Conservation (phyloP, 345 rosid species). For the Noccaea caerulescens region DNA sequence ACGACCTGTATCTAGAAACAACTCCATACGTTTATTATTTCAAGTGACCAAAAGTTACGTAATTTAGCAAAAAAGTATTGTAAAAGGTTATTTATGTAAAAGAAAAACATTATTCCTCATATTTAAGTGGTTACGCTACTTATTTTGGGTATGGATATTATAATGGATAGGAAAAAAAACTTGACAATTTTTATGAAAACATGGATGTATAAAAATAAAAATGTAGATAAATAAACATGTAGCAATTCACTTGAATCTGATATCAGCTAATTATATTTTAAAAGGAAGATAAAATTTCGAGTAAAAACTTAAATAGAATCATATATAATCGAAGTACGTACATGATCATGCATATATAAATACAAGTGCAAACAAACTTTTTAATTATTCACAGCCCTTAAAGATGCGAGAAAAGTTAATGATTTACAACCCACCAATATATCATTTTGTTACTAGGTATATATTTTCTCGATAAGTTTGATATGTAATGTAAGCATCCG, state of each 20-base stretch:
- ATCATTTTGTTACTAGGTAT: neutral
- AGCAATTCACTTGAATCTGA: conserved; percentile 6
- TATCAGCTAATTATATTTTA: conserved; percentile 5
- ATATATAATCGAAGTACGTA: neutral
- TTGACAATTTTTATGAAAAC: neutral
- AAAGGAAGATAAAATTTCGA: neutral
- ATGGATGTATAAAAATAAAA: neutral
- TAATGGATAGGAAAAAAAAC: neutral
- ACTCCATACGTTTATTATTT: conserved; percentile 1
- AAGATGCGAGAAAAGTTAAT: conserved; percentile 1
- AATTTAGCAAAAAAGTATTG: too few species aligned
- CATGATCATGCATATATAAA: conserved; percentile 7
- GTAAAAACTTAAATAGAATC: neutral
- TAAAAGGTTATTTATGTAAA: neutral
- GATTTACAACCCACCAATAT: conserved; percentile 18
- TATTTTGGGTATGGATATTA: neutral
- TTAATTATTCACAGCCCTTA: neutral
- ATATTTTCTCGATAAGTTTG: neutral
- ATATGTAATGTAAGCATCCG: neutral
- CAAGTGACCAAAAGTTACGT: too few species aligned
- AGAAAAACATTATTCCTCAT: neutral
- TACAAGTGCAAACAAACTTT: conserved; percentile 9
- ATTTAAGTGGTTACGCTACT: neutral
- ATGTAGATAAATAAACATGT: neutral
- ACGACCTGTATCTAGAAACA: conserved; percentile 48